phyloP scores from a whole-genome alignment of 768 basidiomycete genomes.

The Vararia minispora region DNA sequence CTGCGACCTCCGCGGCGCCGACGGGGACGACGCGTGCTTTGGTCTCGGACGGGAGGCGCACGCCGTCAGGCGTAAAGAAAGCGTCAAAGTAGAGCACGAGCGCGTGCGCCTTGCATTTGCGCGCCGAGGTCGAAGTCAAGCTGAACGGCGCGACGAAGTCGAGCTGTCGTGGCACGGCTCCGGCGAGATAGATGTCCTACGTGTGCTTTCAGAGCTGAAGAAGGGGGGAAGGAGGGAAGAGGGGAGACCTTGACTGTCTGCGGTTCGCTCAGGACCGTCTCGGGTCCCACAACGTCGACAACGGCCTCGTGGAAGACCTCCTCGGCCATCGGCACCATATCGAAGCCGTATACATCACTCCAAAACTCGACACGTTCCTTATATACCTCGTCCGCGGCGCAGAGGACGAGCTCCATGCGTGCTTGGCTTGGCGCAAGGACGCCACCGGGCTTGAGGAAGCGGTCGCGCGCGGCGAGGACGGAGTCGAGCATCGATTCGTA shows the following conservation, averaged over 20 bases:
- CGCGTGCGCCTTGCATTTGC: slow-evolving; percentile 57
- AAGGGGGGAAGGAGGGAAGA: not conserved
- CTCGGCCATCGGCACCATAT: slow-evolving; percentile 72
- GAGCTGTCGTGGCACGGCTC: slow-evolving; percentile 56
- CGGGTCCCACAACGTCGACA: slow-evolving; percentile 64
- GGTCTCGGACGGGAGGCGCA: slow-evolving; percentile 38
- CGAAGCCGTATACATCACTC: slow-evolving; percentile 89
- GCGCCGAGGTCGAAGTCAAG: slow-evolving; percentile 51
- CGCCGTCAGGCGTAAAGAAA: slow-evolving; percentile 65
- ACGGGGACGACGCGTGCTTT: slow-evolving; percentile 47
- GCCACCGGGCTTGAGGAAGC: slow-evolving; percentile 67
- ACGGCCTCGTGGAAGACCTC: slow-evolving; percentile 73
- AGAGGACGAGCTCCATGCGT: slow-evolving; percentile 73
- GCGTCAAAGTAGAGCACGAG: slow-evolving; percentile 93
- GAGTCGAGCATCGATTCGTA: slow-evolving; percentile 99
- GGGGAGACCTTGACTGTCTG: slow-evolving; percentile 52
- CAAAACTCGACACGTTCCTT: slow-evolving; percentile 86
- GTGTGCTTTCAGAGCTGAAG: not conserved
- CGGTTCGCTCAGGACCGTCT: slow-evolving; percentile 53
- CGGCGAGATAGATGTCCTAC: slow-evolving; percentile 68
- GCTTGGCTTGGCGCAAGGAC: slow-evolving; percentile 90
- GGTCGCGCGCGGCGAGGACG: slow-evolving; percentile 79
- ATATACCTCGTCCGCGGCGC: slow-evolving; percentile 62
- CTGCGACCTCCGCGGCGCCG: slow-evolving; percentile 52
- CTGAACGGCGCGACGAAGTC: slow-evolving; percentile 73